A percentile compares a stretch with the other conserved stretches of the same genome.
phyloP scores from a whole-genome alignment of 2,329 filamentous ascomycete genomes.

The Zymoseptoria brevis region DNA sequence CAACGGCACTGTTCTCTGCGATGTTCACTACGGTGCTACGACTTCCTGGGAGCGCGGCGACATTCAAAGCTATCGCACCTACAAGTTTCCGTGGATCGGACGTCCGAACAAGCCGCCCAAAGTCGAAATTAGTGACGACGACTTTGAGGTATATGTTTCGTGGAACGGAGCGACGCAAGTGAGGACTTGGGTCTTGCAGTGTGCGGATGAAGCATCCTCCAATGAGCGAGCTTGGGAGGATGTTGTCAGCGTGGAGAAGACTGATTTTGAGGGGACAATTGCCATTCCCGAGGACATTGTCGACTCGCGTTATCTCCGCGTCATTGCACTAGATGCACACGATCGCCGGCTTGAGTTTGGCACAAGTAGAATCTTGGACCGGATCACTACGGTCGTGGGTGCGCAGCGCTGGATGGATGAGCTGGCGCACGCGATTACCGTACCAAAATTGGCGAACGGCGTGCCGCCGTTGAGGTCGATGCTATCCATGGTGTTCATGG shows the following conservation, averaged over 20 bases:
- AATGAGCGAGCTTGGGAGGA: conserved; percentile 19
- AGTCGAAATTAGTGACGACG: conserved; percentile 24
- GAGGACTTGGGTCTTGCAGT: conserved; percentile 44
- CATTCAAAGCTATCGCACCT: conserved; percentile 24
- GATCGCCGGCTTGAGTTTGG: conserved; percentile 19
- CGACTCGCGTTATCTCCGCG: conserved; percentile 19
- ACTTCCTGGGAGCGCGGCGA: conserved; percentile 23
- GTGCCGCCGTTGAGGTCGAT: background rate
- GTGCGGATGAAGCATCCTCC: conserved; percentile 29
- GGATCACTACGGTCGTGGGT: conserved; percentile 5
- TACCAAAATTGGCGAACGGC: background rate
- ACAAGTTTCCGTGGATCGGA: conserved; percentile 21
- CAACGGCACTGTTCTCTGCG: conserved; percentile 21
- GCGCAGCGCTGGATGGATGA: background rate
- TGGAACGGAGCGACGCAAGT: conserved; percentile 45
- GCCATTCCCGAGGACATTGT: conserved; percentile 12
- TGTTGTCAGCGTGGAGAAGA: conserved; percentile 11
- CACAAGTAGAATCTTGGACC: conserved; percentile 17
- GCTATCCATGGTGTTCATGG: background rate
- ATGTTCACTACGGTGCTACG: conserved; percentile 20
- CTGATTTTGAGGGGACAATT: conserved; percentile 36
- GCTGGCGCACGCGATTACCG: background rate
- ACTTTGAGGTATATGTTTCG: conserved; percentile 40
- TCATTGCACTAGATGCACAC: conserved; percentile 23
- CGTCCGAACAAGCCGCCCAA: conserved; percentile 13